These are phyloP conservation scores for Penicillium sp. DNA, from an alignment of 2,329 filamentous ascomycete genomes.

Conservation along the genomic window DNA sequence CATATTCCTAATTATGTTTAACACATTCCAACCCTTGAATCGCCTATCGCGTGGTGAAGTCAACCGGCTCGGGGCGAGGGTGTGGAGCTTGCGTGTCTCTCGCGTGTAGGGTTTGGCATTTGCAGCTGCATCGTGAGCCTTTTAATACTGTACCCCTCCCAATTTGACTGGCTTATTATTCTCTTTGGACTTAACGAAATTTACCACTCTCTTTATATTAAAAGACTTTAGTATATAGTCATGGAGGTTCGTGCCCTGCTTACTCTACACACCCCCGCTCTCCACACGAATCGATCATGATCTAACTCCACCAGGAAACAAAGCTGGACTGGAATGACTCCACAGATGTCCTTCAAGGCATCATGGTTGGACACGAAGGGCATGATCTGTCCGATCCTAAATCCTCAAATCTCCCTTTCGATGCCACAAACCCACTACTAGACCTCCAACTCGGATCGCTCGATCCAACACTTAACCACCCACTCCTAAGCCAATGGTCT, in stretches of 20 bases:
- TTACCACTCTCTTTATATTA: neutral
- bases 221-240: neutral
- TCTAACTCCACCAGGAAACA: conserved; percentile 3
- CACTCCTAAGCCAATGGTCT: conserved; percentile 19
- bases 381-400: conserved; percentile 4
- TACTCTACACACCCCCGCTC: neutral
- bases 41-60: conserved; percentile 6
- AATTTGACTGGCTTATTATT: neutral
- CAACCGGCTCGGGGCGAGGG: conserved; percentile 7
- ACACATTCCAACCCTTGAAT: conserved; percentile 13
- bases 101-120: conserved; percentile 10
- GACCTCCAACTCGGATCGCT: conserved; percentile 21
- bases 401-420: conserved; percentile 9
- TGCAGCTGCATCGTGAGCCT: conserved; percentile 1
- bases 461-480: conserved; percentile 6
- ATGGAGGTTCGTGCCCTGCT: conserved; percentile 11
- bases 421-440: conserved; percentile 18
- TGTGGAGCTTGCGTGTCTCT: conserved; percentile 6
- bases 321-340: conserved; percentile 19
- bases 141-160: conserved; percentile 7
- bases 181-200: neutral
- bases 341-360: conserved; percentile 28
- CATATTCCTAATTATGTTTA: conserved; percentile 1
- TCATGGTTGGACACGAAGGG: conserved; percentile 18
- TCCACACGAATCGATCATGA: neutral